Conservation (phyloP, 495 filamentous ascomycete genomes). For the Clavariopsis aquatica region DNA sequence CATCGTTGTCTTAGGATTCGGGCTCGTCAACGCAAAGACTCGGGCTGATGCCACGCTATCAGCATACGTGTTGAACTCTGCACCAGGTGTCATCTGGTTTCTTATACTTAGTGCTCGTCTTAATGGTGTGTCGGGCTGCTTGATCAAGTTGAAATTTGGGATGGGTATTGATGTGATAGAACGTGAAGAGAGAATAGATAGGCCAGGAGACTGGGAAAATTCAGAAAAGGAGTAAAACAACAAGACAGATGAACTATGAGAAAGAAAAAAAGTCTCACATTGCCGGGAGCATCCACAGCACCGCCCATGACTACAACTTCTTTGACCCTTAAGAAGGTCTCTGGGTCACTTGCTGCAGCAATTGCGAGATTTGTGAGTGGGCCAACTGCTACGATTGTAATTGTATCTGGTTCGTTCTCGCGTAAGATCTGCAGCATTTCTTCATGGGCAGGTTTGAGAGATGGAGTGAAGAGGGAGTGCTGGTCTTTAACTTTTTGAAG, state of each 20-base stretch:
- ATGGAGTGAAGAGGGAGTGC: slow-evolving; percentile 66
- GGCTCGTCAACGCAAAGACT: slow-evolving; percentile 86
- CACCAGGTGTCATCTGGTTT: slow-evolving; percentile 53
- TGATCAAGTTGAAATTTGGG: slow-evolving; percentile 41
- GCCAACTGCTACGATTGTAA: slow-evolving; percentile 86
- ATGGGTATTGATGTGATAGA: slow-evolving; percentile 1
- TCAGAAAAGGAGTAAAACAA: neutral
- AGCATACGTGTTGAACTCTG: slow-evolving; percentile 55
- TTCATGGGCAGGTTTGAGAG: slow-evolving; percentile 67
- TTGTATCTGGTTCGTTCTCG: slow-evolving; percentile 75
- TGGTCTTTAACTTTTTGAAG: slow-evolving; percentile 35
- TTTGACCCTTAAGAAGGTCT: slow-evolving; percentile 83
- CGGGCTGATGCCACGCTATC: slow-evolving; percentile 70
- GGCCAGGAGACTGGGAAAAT: slow-evolving; percentile 24
- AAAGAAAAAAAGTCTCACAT: slow-evolving; percentile 58
- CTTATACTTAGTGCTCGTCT: slow-evolving; percentile 39
- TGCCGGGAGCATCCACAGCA: slow-evolving; percentile 74
- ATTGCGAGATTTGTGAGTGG: slow-evolving; percentile 89
- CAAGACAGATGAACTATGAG: neutral
- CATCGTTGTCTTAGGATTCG: slow-evolving; percentile 66
- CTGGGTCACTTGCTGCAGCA: slow-evolving; percentile 80
- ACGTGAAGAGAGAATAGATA: slow-evolving; percentile 7
- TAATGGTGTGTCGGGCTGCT: slow-evolving; percentile 39
- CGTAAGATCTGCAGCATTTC: slow-evolving; percentile 83
- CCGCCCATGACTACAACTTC: slow-evolving; percentile 98